phyloP scores from a whole-genome alignment of 441 rosid genomes.

The California macrophylla region DNA sequence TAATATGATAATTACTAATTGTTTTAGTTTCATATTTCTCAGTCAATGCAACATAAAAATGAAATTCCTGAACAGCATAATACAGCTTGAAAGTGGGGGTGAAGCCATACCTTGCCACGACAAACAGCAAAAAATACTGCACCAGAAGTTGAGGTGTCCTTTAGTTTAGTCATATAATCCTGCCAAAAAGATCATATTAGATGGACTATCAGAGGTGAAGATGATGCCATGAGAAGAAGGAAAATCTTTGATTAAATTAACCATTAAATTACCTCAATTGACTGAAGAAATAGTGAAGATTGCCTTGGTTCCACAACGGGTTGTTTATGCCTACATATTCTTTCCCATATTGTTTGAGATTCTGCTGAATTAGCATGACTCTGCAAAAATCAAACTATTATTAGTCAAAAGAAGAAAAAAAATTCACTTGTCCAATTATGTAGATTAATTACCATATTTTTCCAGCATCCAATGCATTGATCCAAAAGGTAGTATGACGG shows the following conservation, averaged over 20 bases:
- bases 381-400: conserved; percentile 32
- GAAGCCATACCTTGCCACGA: conserved; percentile 79
- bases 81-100: conserved; percentile 6
- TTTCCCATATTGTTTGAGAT: conserved; percentile 68
- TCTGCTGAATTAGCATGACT: conserved; percentile 39
- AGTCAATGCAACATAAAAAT: conserved; percentile 2
- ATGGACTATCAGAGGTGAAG: conserved; percentile 9
- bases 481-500: conserved; percentile 92
- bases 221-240: conserved; percentile 13
- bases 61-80: conserved; percentile 2
- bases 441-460: conserved; percentile 49
- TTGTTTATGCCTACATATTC: conserved; percentile 83
- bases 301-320: conserved; percentile 95
- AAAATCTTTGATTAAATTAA: conserved; percentile 15
- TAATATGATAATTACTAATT: not conserved
- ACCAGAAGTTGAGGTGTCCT: conserved; percentile 64
- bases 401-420: conserved; percentile 11
- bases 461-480: conserved; percentile 78
- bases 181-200: conserved; percentile 21
- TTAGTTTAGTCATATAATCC: conserved; percentile 81
- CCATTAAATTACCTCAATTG: conserved; percentile 53
- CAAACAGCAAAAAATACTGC: conserved; percentile 95
- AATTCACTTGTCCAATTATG: conserved; percentile 3
- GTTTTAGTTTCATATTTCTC: not conserved
- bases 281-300: conserved; percentile 58